phyloP scores from a whole-genome alignment of 371 early-diverging fungal genomes.

The Conidiobolus incongruus region DNA sequence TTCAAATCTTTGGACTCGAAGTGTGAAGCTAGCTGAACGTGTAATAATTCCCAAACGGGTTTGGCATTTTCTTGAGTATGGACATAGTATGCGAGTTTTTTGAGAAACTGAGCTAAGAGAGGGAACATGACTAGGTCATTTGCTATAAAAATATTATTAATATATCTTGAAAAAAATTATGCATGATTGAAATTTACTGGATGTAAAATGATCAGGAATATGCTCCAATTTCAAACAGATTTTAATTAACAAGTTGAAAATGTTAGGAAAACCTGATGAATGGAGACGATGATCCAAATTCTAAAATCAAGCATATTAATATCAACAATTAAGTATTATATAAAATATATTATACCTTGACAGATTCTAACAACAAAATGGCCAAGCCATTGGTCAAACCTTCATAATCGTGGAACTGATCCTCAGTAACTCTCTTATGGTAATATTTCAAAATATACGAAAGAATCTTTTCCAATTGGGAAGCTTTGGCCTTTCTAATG shows the following conservation, averaged over 20 bases:
- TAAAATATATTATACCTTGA: conserved; percentile 23
- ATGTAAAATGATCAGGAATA: background rate
- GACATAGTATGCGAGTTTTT: too few species aligned
- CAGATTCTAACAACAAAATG: conserved; percentile 51
- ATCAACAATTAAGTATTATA: background rate
- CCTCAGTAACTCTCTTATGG: conserved; percentile 16
- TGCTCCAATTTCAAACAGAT: background rate
- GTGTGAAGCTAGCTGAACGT: background rate
- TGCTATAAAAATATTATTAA: background rate
- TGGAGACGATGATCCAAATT: conserved; percentile 30
- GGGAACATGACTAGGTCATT: background rate
- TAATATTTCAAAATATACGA: conserved; percentile 28
- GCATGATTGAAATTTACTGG: background rate
- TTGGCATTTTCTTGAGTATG: too few species aligned
- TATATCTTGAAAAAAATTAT: background rate
- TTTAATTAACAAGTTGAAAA: conserved; percentile 15
- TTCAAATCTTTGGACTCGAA: background rate
- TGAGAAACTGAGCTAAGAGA: background rate
- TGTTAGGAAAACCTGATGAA: conserved; percentile 21
- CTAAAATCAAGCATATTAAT: too few species aligned
- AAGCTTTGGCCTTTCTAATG: conserved; percentile 44
- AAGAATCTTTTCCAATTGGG: conserved; percentile 25
- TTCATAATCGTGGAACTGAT: too few species aligned
- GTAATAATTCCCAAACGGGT: too few species aligned
- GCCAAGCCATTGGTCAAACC: conserved; percentile 56